Evolutionary conservation across 768 basidiomycete genomes (phyloP).

Genomic region (Crucibulum laeve): DNA sequence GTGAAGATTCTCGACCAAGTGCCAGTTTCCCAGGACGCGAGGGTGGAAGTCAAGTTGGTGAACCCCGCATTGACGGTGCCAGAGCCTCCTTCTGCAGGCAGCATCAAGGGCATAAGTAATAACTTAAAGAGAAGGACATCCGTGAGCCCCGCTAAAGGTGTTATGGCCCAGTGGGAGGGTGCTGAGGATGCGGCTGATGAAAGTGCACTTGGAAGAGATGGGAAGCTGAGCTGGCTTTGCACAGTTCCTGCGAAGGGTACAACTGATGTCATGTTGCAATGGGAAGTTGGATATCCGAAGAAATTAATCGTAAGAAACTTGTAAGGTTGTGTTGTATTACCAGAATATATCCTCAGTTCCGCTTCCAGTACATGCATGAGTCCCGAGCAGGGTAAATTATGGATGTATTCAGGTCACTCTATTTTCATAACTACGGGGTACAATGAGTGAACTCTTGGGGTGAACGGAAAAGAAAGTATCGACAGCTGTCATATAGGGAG

Average conservation of each 20-base stretch:
- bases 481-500: too few relatives aligned
- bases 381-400: too few relatives aligned
- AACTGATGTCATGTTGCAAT: conserved; percentile 13
- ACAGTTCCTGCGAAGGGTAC: conserved; percentile 20
- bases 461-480: too few relatives aligned
- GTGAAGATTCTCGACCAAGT: conserved; percentile 36
- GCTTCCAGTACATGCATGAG: too few relatives aligned
- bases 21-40: conserved; percentile 31
- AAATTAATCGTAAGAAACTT: too few relatives aligned
- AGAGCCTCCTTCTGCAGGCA: conserved; percentile 5
- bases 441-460: too few relatives aligned
- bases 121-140: neutral
- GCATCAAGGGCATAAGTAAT: conserved; percentile 3
- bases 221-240: conserved; percentile 19
- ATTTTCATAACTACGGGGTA: too few relatives aligned
- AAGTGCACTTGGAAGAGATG: conserved; percentile 15
- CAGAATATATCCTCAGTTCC: too few relatives aligned
- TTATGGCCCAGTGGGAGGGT: conserved; percentile 35
- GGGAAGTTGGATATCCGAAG: too few relatives aligned
- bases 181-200: conserved; percentile 24
- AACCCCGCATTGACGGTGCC: conserved; percentile 23
- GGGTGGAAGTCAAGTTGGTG: conserved; percentile 37
- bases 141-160: conserved; percentile 13
- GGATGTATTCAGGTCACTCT: too few relatives aligned
- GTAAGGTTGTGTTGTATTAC: too few relatives aligned